These are phyloP conservation scores for Diaporthe aspalathi DNA, from an alignment of 2,329 filamentous ascomycete species.

Conservation along the genomic window DNA sequence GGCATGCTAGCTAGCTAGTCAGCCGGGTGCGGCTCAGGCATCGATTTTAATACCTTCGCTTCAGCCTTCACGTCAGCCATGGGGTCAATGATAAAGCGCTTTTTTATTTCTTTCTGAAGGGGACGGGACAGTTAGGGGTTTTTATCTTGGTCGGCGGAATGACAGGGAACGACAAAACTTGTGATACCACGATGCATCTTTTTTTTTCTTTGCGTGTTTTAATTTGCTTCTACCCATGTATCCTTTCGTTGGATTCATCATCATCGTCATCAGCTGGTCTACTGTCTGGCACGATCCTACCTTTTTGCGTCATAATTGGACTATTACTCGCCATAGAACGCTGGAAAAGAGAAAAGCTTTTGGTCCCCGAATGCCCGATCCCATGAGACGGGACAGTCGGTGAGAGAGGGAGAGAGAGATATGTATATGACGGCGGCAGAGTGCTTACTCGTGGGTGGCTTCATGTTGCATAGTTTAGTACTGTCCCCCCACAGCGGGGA, in stretches of 20 bases:
- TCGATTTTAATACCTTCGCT: conserved; percentile 26
- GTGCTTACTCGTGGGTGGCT: conserved; percentile 27
- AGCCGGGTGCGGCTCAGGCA: background rate
- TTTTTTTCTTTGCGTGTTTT: conserved; percentile 20
- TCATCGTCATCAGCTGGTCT: conserved; percentile 22
- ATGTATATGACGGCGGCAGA: background rate
- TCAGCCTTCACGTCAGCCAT: conserved; percentile 31
- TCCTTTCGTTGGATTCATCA: conserved; percentile 26
- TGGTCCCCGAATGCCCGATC: background rate
- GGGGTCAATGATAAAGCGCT: conserved; percentile 35
- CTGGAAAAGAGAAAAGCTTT: conserved; percentile 11
- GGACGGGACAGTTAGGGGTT: conserved; percentile 30
- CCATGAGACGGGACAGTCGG: background rate
- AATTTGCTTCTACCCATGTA: conserved; percentile 20
- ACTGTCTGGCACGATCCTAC: conserved; percentile 31
- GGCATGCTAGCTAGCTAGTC: background rate
- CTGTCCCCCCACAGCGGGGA: conserved; percentile 8
- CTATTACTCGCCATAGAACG: conserved; percentile 20
- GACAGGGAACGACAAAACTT: conserved; percentile 30
- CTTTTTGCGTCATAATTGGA: conserved; percentile 6
- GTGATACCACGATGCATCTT: conserved; percentile 39
- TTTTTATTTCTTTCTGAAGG: conserved; percentile 30
- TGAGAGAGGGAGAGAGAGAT: background rate
- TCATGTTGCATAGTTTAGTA: conserved; percentile 36
- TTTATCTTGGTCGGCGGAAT: conserved; percentile 23